Evolutionary conservation across 345 rosid species (phyloP).

Genomic region (Eutrema japonicum): DNA sequence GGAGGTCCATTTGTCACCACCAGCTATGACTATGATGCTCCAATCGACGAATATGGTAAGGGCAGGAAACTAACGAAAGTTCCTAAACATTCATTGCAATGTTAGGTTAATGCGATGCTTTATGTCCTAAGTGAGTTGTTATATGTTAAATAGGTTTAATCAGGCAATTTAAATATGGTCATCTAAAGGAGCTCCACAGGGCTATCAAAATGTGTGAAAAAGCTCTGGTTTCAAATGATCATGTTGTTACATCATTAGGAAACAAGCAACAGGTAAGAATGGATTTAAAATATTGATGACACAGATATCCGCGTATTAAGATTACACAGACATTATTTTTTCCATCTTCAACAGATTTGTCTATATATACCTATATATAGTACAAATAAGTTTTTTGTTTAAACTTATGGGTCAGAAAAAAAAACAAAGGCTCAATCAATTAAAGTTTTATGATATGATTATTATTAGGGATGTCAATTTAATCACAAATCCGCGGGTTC

Average conservation of each 20-base stretch:
- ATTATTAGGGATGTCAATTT: no score
- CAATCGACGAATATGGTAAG: slow-evolving; percentile 96
- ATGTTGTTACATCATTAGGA: slow-evolving; percentile 80
- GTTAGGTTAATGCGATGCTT: slow-evolving; percentile 1
- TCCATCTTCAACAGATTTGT: no score
- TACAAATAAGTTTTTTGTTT: no score
- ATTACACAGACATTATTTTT: no score
- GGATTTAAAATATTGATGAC: no score
- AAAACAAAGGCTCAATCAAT: no score
- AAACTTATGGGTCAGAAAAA: no score
- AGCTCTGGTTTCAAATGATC: slow-evolving; percentile 84
- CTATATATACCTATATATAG: no score
- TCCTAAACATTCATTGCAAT: not conserved
- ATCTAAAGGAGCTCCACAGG: slow-evolving; percentile 93
- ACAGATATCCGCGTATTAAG: no score
- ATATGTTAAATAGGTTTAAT: slow-evolving; percentile 66
- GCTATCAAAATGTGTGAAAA: slow-evolving; percentile 93
- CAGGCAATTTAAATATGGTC: slow-evolving; percentile 95
- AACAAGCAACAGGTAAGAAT: slow-evolving; percentile 75
- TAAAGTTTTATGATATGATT: no score
- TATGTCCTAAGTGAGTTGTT: slow-evolving; percentile 33
- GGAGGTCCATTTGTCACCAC: slow-evolving; percentile 99
- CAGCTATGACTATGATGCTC: slow-evolving; percentile 98
- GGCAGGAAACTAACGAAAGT: not conserved
- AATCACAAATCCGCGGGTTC: no score